phyloP scores from a whole-genome alignment of 352 stramenopile species.

The Phytophthora aleatoria region DNA sequence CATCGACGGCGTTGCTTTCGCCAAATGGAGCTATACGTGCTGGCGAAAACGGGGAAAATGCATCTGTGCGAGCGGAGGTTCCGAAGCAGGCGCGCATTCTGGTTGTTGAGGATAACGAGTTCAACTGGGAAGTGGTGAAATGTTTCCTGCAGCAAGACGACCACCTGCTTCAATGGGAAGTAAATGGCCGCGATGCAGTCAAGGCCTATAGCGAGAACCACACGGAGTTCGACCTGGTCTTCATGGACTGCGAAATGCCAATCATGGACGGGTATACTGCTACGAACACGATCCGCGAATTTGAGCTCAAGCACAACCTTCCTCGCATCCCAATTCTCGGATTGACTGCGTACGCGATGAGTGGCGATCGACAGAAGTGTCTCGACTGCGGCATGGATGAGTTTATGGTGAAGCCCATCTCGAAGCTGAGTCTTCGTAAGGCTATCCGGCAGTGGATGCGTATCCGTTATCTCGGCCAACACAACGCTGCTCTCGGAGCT shows the following conservation, averaged over 20 bases:
- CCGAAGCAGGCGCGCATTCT: constrained; percentile 60
- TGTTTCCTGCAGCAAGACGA: constrained; percentile 71
- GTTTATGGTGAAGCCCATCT: constrained; percentile 79
- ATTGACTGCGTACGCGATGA: constrained; percentile 70
- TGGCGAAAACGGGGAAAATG: constrained; percentile 44
- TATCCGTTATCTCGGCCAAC: constrained; percentile 45
- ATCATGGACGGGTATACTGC: constrained; percentile 81
- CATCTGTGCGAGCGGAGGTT: constrained; percentile 20
- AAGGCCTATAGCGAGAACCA: constrained; percentile 54
- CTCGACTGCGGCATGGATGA: constrained; percentile 69
- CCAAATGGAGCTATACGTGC: constrained; percentile 9
- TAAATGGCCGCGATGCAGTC: constrained; percentile 61
- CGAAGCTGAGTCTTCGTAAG: constrained; percentile 58
- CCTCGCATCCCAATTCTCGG: constrained; percentile 62
- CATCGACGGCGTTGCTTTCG: constrained; percentile 25
- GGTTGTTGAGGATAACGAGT: constrained; percentile 74
- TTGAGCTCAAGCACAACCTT: constrained; percentile 49
- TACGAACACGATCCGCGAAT: constrained; percentile 55
- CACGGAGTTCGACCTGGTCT: constrained; percentile 60
- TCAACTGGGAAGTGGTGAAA: constrained; percentile 77
- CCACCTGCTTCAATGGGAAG: constrained; percentile 63
- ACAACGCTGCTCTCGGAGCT: constrained; percentile 12
- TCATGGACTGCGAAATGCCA: constrained; percentile 82
- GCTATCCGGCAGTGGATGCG: constrained; percentile 67
- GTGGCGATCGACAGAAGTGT: constrained; percentile 66